phyloP scores from a whole-genome alignment of 2,329 filamentous ascomycete genomes.

The Colletotrichum euphorbiae region DNA sequence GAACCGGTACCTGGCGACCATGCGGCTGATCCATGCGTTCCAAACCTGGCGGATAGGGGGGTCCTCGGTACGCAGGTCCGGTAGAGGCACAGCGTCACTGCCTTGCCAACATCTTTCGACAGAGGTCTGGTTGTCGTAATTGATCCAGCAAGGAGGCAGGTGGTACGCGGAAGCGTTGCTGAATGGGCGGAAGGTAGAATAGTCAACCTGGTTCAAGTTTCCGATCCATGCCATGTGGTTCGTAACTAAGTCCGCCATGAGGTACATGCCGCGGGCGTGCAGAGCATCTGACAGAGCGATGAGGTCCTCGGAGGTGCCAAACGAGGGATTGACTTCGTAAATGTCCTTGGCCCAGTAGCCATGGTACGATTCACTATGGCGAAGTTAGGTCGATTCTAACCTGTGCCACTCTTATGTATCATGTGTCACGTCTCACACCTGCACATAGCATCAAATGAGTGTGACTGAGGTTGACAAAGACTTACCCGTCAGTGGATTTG shows the following conservation, averaged over 20 bases:
- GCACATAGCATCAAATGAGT: not conserved
- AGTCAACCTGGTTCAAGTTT: conserved; percentile 60
- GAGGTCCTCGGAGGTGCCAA: conserved; percentile 70
- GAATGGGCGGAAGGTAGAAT: conserved; percentile 52
- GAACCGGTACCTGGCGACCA: conserved; percentile 71
- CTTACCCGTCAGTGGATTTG: conserved; percentile 36
- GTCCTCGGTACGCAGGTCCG: conserved; percentile 70
- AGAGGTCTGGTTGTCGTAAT: conserved; percentile 64
- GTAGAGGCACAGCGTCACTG: conserved; percentile 64
- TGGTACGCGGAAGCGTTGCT: conserved; percentile 71
- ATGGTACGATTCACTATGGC: conserved; percentile 59
- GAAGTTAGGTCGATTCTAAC: not conserved
- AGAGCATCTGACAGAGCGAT: conserved; percentile 65
- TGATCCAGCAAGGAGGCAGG: conserved; percentile 62
- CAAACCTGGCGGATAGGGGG: conserved; percentile 61
- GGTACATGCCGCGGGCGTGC: conserved; percentile 64
- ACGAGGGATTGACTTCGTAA: conserved; percentile 66
- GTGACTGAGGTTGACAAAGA: not conserved
- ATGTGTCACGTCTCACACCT: not conserved
- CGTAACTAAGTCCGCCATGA: conserved; percentile 72
- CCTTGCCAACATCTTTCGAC: conserved; percentile 62
- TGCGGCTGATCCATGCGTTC: conserved; percentile 67
- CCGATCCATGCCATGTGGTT: conserved; percentile 62
- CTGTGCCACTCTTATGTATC: not conserved
- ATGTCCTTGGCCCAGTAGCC: conserved; percentile 67